Base-by-base conservation (phyloP, 139 green algal genomes). In the Coccomyxa sp. region DNA sequence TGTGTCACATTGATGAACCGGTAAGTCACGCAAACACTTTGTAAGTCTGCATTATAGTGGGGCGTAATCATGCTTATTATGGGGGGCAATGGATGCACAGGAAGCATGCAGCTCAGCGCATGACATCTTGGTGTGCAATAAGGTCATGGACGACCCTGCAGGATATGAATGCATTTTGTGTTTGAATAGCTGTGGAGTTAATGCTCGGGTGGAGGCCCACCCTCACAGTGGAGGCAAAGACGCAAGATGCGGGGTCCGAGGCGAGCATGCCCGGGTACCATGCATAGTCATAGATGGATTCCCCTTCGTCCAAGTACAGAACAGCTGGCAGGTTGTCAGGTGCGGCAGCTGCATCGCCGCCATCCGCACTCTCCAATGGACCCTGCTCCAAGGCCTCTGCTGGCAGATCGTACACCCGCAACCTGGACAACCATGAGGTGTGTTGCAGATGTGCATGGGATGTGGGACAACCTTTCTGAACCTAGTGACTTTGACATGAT, bases 281-380 rank as follows among this genome's bases (percentile, higher is more conserved):
- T 45, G 82, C 82, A 75, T 93, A 97, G 81, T 97, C 94, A 82
- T 97, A 97, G 11, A 97, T 80, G 0, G 86, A 85, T 86, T 98
- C 94, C 1, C 93, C 91, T 51, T 91, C 90, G 18, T 91, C 77
- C 30, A 96, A 86, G 13, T 87, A 80, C 82, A 95, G 81, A 23
- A 85, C 90, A 0, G 88, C 79, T 0, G 57, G 10, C 25, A 92
- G 60, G 77, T 78, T 85, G 87, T 93, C 90, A 66, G 3, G 21
- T 27, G 51, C 58, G 38, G 1, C 13, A 14, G 71, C 80, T 58
- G 51, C 0, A 13, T 31, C 18, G 27, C 57, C 18, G 17, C 59
- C 18, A 71, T 51, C 27, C 13, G 21, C 51, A 30, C 16, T 27
- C 45, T n/a, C 45, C n/a, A 76, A 59, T 17, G 57, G 59, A 30